phyloP scores from a whole-genome alignment of 176 grass and related monocot species.

The Musa beccarii region DNA sequence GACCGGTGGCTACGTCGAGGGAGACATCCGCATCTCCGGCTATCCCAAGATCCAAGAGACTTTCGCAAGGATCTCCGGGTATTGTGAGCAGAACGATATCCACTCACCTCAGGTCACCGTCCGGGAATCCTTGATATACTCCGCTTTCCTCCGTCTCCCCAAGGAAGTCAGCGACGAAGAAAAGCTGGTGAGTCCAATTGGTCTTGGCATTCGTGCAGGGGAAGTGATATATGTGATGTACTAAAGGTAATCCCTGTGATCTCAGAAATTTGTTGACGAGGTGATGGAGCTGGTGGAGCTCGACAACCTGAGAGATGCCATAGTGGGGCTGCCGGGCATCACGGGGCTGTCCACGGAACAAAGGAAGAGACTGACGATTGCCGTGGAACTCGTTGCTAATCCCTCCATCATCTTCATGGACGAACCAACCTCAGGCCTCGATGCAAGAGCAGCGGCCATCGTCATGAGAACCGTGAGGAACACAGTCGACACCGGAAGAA shows the following conservation, averaged over 20 bases:
- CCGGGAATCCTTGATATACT: constrained; percentile 59
- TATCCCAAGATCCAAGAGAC: constrained; percentile 60
- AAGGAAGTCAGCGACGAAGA: constrained; percentile 45
- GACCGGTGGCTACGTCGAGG: constrained; percentile 64
- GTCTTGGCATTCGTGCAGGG: too few species aligned
- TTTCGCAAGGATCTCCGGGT: constrained; percentile 71
- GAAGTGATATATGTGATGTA: not conserved
- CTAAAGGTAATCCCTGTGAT: not conserved
- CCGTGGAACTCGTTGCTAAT: constrained; percentile 64
- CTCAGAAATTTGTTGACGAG: constrained; percentile 65
- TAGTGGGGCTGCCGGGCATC: constrained; percentile 60
- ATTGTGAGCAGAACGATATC: constrained; percentile 76
- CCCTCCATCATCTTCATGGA: constrained; percentile 77
- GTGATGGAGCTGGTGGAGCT: constrained; percentile 77
- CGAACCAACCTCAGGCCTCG: constrained; percentile 77
- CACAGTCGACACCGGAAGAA: constrained; percentile 73
- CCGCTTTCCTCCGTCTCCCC: constrained; percentile 50
- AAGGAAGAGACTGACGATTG: constrained; percentile 69
- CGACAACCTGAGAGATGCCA: constrained; percentile 40
- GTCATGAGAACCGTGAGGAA: constrained; percentile 81
- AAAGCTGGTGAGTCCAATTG: constrained; percentile 38
- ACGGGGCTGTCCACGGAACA: constrained; percentile 76
- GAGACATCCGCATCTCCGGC: constrained; percentile 57
- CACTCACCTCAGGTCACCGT: constrained; percentile 72
- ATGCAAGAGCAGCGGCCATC: constrained; percentile 75